Percentiles rank a stretch among this genome's conserved stretches.
These are phyloP conservation scores for Cryptococcus hybrid DNA, from an alignment of 1,284 basidiomycete species.

Conservation along the genomic window DNA sequence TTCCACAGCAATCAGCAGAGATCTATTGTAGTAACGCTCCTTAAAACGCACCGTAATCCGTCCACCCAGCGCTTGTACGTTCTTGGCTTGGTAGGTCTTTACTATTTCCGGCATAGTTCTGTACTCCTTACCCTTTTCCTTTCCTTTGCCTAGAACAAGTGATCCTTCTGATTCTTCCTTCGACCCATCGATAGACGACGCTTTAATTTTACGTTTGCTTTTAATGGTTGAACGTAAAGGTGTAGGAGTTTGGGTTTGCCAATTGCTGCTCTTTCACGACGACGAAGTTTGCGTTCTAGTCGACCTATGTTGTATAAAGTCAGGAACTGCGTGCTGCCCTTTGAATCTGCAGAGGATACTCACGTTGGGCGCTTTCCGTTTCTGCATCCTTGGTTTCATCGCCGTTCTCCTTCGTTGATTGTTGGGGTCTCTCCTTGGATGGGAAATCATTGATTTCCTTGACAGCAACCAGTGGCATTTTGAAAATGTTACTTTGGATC, in stretches of 20 bases:
- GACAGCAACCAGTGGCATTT: background rate
- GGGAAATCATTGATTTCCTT: background rate
- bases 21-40: background rate
- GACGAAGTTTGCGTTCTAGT: slow-evolving; percentile 13
- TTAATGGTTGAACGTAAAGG: background rate
- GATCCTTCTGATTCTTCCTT: background rate
- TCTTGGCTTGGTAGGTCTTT: slow-evolving; percentile 3
- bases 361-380: slow-evolving; percentile 12
- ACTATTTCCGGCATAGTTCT: background rate
- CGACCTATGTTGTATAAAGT: slow-evolving; percentile 5
- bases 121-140: background rate
- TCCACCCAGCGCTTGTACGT: background rate
- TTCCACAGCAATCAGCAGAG: background rate
- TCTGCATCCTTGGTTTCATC: slow-evolving; percentile 1
- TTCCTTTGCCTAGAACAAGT: background rate
- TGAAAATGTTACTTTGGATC: background rate
- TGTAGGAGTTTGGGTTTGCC: slow-evolving; percentile 10
- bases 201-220: background rate
- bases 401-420: background rate
- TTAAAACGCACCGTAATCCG: background rate
- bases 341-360: background rate
- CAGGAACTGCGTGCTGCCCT: background rate
- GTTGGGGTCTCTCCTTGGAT: background rate
- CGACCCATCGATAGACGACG: background rate
- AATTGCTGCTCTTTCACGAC: slow-evolving; percentile 16